Base-by-base conservation (phyloP, 768 basidiomycete species). In the Xerocomellus amylosporus region DNA sequence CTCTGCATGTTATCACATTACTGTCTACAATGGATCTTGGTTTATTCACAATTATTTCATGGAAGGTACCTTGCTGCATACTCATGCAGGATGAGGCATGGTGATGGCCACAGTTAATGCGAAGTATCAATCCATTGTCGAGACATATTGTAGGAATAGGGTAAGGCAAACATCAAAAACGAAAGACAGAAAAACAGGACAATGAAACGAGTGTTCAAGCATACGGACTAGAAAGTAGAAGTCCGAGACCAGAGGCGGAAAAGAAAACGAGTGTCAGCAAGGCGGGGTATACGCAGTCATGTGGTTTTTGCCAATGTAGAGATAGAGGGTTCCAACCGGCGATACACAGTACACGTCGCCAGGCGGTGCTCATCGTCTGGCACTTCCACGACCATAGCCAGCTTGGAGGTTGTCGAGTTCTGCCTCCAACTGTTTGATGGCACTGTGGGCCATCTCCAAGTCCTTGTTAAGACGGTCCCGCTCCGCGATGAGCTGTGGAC, bases 401-500 rank as follows among this genome's bases (percentile, higher is more conserved):
- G 87, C 85, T 71, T 93, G 90, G 46, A 95, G 82, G 64, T 85
- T 87, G 76, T 95, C 93, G 58, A 97, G 81, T 73, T 97, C 93
- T 24, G 83, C 83, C 70, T 97, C 93, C 71, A 95, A 81, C 55
- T 84, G 77, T 76, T 97, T 97, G 80, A 96, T 95, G 22, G 89
- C 82, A 52, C 89, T 85, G 80, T 93, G 90, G 10, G 95, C 92
- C 71, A 83, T 73, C 77, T 98, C 96, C 69, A 99, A 81, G 68
- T 98, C 97, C 75, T 98, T 98, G 85, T 98, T 99, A 77, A 99
- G 86, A 48, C 97, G 86, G 73, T 98, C 97, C 63, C 97, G 86
- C 75, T 99, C 97, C 41, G 94, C 93, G 62, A 99, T 98, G 68
- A 99, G 90, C 93, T 97, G 65, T 13, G 57, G 7, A 15, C 3